Evolutionary conservation across 768 basidiomycete species (phyloP).

Genomic region (Kockovaella imperatae): DNA sequence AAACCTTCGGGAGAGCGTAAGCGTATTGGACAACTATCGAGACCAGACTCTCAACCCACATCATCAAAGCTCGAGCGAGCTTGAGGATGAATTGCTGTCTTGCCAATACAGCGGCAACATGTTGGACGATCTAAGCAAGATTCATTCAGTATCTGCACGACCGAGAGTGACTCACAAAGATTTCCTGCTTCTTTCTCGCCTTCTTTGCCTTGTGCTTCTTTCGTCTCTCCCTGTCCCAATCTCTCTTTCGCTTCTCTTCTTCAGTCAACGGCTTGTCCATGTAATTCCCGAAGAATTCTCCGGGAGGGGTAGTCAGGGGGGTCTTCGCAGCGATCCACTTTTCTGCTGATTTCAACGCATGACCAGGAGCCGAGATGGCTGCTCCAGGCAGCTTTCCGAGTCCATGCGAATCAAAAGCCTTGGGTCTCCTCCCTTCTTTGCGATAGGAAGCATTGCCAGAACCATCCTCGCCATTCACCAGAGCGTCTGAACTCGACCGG

Average conservation of each 20-base stretch:
- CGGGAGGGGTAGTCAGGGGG: slow-evolving; percentile 34
- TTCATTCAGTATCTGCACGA: slow-evolving; percentile 1
- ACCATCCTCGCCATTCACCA: background rate
- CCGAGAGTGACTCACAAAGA: slow-evolving; percentile 54
- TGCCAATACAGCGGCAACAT: slow-evolving; percentile 70
- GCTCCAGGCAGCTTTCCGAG: slow-evolving; percentile 20
- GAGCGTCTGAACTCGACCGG: background rate
- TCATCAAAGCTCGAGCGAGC: slow-evolving; percentile 79
- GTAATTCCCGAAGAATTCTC: slow-evolving; percentile 37
- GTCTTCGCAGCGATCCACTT: slow-evolving; percentile 37
- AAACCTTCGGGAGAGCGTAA: slow-evolving; percentile 50
- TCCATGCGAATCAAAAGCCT: slow-evolving; percentile 17
- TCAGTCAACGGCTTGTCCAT: slow-evolving; percentile 36
- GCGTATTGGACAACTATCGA: background rate
- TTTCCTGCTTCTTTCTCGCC: slow-evolving; percentile 63
- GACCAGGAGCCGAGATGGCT: slow-evolving; percentile 18
- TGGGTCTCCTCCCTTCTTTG: slow-evolving; percentile 12
- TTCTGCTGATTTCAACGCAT: slow-evolving; percentile 31
- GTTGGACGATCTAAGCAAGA: slow-evolving; percentile 60
- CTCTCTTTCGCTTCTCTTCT: slow-evolving; percentile 41
- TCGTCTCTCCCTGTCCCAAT: slow-evolving; percentile 48
- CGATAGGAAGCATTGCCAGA: background rate
- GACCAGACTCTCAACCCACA: slow-evolving; percentile 37
- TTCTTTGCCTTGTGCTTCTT: slow-evolving; percentile 48
- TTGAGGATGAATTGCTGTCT: slow-evolving; percentile 80